Evolutionary conservation across 352 stramenopile species (phyloP), one percentile per base, ranked within the genome.

Genomic region (Phytophthora fragariae): DNA sequence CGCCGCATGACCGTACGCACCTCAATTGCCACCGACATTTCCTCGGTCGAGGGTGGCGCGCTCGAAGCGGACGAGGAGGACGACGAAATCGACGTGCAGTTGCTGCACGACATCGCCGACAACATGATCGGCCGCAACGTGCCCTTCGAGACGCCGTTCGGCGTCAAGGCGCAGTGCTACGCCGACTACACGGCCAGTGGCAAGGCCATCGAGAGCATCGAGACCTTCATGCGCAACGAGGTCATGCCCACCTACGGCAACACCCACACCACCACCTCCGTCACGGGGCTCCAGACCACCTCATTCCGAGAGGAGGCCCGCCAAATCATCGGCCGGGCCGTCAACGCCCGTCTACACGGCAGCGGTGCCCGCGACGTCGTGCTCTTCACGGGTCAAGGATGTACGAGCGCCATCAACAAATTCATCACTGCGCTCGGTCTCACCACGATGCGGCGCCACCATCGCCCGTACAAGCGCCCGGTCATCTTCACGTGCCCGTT

Each of bases 221-320:
- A 99, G 78, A 70, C 84, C 8, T 99, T 98, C 66, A 83, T 99
- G 6, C 64, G 75, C 50, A 68, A 89, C 24, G 81, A 94, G 41
- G 97, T 98, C 35, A 79, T 99, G 65, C 97, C 97, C 1, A 89
- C 98, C 19, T 99, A 99, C 76, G 97, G 95, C 41, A 99, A 99
- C 76, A 99, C 98, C 12, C 98, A 99, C 83, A 99, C 98, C 11
- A 96, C 87, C 35, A 93, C 88, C 1, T 97, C 87, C 1, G 78
- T 90, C 49, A 93, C 85, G 19, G 87, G 87, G 3, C 65, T 90
- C 14, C 86, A 92, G 67, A 98, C 86, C n/a, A 99, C 96, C 14
- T 97, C 92, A 12, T 99, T 99, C 80, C 92, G 97, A 3, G 82
- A 97, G 50, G 98, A 99, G 73, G 95, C 97, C 27, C 82, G 97